Base-by-base conservation (phyloP, 176 grass and related monocot genomes). In the Ananas comosus region DNA sequence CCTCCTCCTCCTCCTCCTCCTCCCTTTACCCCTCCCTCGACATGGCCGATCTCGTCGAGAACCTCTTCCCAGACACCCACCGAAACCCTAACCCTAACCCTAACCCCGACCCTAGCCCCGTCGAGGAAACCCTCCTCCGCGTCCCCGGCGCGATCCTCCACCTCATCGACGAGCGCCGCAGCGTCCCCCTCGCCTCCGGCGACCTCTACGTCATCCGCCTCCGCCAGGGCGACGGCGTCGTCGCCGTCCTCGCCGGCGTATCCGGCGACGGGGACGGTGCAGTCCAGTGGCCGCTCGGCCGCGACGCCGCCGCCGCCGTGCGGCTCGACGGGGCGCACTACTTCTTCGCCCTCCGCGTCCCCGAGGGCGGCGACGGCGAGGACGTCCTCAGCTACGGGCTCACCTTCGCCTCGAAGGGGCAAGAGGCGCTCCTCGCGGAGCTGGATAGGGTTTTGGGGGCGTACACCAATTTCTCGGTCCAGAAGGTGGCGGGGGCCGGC, bases 291-390 rank as follows among this genome's bases (percentile, higher is more conserved):
- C 91, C 85, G 11, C 91, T 96, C 24, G 50, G 85, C 12, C 85
- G 82, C 67, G 91, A 91, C 67, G 87, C 80, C 10, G 87, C 81
- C 12, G 82, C 84, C 64, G 74, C 75, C 11, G 87, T 96, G 3
- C 91, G 91, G 78, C 91, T 96, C 18, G 87, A 96, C 59, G 68
- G 80, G 2, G 80, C 71, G 52, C 91, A 96, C 68, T 96, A 88
- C 79, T 83, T 89, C 27, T 96, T 91, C 80, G 88, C 88, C 59
- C 72, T 96, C 74, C 71, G 74, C 64, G 85, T 96, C 9, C 91
- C 88, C 12, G 22, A 80, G 18, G 86, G 79, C 50, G 11, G 51
- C 68, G 81, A 75, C 57, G 83, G 84, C 14, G 71, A 77, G 11
- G 88, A 67, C 0, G 71, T 82, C 53, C 82, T 96, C 69, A 89